Evolutionary conservation across 345 rosid genomes (phyloP).

Genomic region (Rubroshorea leprosula): DNA sequence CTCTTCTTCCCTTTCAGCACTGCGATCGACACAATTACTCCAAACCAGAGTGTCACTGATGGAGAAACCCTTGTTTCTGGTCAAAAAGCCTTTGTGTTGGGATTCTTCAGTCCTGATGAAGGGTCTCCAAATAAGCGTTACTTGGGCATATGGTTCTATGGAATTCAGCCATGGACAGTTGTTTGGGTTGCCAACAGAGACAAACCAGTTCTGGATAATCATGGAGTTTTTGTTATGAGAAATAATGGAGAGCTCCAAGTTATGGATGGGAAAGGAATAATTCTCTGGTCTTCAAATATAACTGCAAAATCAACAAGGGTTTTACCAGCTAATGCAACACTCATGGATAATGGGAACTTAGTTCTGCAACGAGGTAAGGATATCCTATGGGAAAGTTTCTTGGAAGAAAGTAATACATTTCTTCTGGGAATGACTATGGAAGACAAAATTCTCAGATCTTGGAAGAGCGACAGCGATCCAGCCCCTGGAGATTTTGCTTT

Average conservation of each 20-base stretch:
- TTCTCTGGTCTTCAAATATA: neutral
- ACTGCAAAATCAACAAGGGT: neutral
- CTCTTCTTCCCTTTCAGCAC: too few relatives aligned
- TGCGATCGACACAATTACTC: too few relatives aligned
- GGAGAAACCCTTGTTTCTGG: conserved; percentile 3
- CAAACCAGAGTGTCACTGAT: too few relatives aligned
- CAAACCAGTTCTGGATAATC: neutral
- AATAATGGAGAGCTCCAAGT: conserved; percentile 2
- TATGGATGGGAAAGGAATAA: neutral
- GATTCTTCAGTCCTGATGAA: conserved; percentile 11
- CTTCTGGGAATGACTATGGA: conserved; percentile 9
- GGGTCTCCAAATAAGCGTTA: neutral
- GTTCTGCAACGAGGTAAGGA: neutral
- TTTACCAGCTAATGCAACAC: neutral
- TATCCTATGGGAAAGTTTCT: conserved; percentile 10
- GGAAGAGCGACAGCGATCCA: conserved; percentile 4
- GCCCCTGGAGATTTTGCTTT: neutral
- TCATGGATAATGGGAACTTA: conserved; percentile 15
- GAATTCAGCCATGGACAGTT: neutral
- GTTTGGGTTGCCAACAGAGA: conserved; percentile 16
- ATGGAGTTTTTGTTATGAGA: neutral
- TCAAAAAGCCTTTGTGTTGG: neutral
- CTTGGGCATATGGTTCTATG: conserved; percentile 11
- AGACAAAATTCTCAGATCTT: neutral
- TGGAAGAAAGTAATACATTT: conserved; percentile 1